Conservation (phyloP, 441 rosid species). For the Viola pubescens region DNA sequence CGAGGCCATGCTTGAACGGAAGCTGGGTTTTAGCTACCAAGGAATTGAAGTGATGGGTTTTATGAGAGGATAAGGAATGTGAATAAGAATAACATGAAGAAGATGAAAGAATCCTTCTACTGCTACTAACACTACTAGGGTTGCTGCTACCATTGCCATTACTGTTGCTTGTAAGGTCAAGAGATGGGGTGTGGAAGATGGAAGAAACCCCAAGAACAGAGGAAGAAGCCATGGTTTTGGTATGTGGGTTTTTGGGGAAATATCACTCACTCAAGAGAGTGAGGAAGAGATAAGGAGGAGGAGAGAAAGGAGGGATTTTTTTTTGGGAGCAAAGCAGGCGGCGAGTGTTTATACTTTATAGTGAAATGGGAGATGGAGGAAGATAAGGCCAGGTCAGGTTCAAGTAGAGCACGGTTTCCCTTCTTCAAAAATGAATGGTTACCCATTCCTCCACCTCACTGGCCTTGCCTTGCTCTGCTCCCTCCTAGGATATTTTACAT, state of each 20-base stretch:
- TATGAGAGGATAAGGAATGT: constrained; percentile 28
- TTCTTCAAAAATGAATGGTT: constrained; percentile 21
- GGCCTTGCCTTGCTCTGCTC: neutral
- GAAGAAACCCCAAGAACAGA: constrained; percentile 44
- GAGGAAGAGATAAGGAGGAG: neutral
- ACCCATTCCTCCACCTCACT: constrained; percentile 11
- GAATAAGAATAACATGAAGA: constrained; percentile 16
- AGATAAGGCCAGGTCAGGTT: constrained; percentile 21
- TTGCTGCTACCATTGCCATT: constrained; percentile 14
- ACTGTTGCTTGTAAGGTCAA: constrained; percentile 30
- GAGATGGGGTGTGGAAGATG: constrained; percentile 38
- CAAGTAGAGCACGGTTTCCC: neutral
- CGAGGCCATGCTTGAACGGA: neutral
- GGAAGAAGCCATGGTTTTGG: constrained; percentile 40
- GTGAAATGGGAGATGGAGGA: neutral
- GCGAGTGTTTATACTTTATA: constrained; percentile 12
- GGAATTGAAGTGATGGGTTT: constrained; percentile 46
- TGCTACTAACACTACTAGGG: constrained; percentile 1
- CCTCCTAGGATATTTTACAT: neutral
- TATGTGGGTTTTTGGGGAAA: neutral
- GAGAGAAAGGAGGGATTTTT: neutral
- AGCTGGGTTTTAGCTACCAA: constrained; percentile 17
- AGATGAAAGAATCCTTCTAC: constrained; percentile 6
- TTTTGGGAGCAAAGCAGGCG: constrained; percentile 2
- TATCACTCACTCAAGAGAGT: neutral